Evolutionary conservation across 192 early-diverging fungal species (phyloP).

Genomic region (Coemansia sp.): DNA sequence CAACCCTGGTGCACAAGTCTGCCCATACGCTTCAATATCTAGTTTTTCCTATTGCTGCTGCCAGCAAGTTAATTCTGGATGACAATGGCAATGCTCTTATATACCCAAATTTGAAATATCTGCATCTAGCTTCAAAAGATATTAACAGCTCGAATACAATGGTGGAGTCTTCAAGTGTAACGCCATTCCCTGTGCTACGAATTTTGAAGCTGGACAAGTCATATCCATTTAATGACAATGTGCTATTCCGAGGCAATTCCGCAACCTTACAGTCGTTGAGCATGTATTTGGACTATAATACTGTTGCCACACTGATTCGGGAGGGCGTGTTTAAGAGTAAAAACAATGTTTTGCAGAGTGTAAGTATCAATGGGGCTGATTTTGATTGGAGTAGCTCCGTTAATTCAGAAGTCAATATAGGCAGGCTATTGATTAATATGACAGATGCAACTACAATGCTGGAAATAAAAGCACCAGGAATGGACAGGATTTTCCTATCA

Average conservation of each 20-base stretch:
- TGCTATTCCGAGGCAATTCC: conserved; percentile 11
- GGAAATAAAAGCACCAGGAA: not conserved
- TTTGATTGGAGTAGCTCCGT: not conserved
- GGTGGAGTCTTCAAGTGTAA: too few species aligned
- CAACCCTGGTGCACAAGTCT: too few species aligned
- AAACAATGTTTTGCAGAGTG: not conserved
- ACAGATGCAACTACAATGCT: not conserved
- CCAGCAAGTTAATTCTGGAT: too few species aligned
- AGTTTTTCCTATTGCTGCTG: too few species aligned
- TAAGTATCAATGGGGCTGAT: not conserved
- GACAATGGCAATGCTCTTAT: too few species aligned
- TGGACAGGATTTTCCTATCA: too few species aligned
- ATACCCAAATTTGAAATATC: too few species aligned
- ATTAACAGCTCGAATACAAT: too few species aligned
- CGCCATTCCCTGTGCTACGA: not conserved
- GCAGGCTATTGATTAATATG: not conserved
- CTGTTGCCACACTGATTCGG: not conserved
- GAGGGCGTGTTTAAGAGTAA: not conserved
- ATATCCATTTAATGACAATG: conserved; percentile 15
- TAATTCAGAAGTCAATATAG: not conserved
- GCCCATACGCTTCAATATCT: too few species aligned
- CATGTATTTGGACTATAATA: not conserved
- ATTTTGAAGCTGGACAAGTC: not conserved
- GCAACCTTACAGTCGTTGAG: not conserved
- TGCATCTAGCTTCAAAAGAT: too few species aligned